Conservation (phyloP, 208 protist genomes). For the Trypanosoma scelopori region DNA sequence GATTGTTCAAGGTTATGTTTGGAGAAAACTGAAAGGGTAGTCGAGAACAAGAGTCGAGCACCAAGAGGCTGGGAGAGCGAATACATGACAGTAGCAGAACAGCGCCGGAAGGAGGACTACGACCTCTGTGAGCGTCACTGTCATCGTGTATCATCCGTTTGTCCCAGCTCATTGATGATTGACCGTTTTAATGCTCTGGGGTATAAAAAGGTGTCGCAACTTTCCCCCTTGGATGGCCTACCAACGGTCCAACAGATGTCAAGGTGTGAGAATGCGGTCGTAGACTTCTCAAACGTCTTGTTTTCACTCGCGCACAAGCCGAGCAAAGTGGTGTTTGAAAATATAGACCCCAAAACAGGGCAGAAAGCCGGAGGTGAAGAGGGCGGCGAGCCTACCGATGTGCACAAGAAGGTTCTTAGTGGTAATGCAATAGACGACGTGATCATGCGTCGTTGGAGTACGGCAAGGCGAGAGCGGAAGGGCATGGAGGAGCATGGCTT, state of each 20-base stretch:
- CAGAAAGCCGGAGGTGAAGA: constrained; percentile 20
- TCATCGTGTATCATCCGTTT: constrained; percentile 36
- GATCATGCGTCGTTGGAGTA: constrained; percentile 55
- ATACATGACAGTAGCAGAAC: constrained; percentile 50
- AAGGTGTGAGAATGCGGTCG: constrained; percentile 63
- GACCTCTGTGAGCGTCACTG: constrained; percentile 48
- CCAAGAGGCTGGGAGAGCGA: constrained; percentile 60
- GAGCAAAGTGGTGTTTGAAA: constrained; percentile 69
- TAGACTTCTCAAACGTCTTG: constrained; percentile 49
- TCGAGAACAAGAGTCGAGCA: constrained; percentile 64
- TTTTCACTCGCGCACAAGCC: constrained; percentile 79
- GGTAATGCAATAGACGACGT: constrained; percentile 45
- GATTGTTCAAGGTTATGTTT: constrained; percentile 65
- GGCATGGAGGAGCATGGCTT: constrained; percentile 52
- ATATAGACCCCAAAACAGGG: constrained; percentile 27
- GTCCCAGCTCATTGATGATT: constrained; percentile 35
- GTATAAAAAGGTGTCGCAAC: constrained; percentile 13
- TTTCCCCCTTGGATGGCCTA: constrained; percentile 5
- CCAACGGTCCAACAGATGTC: constrained; percentile 50
- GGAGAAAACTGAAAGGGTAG: constrained; percentile 47
- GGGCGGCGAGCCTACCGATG: constrained; percentile 35
- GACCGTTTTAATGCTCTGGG: constrained; percentile 37
- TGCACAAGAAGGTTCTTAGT: constrained; percentile 56
- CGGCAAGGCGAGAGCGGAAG: constrained; percentile 27
- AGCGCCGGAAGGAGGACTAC: constrained; percentile 53